Evolutionary conservation across 805 yeast genomes (phyloP).

Genomic region (Ogataea thermomethanolica): DNA sequence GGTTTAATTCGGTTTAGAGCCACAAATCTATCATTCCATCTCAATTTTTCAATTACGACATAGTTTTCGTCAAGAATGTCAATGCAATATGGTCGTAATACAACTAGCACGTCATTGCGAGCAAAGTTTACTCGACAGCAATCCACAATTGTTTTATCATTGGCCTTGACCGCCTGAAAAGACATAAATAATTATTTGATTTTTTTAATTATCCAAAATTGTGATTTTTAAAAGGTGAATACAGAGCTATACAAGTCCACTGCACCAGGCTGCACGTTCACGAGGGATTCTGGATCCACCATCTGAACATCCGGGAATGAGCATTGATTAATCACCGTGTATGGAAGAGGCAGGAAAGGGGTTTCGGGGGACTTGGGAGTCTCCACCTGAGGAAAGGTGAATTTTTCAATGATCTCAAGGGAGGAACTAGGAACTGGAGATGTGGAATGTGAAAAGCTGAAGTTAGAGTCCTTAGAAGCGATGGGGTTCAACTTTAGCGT

Average conservation of each 20-base stretch:
- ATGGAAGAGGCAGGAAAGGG: slow-evolving; percentile 1
- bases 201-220: slow-evolving; percentile 4
- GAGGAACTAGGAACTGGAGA: neutral
- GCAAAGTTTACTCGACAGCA: slow-evolving; percentile 5
- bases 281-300: slow-evolving; percentile 10
- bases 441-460: neutral
- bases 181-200: slow-evolving; percentile 3
- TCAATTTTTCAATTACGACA: neutral
- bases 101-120: slow-evolving; percentile 4
- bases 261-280: slow-evolving; percentile 12
- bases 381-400: slow-evolving; percentile 18
- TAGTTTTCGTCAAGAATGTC: slow-evolving; percentile 4
- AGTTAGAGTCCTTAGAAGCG: neutral
- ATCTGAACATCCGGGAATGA: slow-evolving; percentile 22
- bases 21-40: slow-evolving; percentile 15
- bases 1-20: slow-evolving; percentile 21
- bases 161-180: neutral
- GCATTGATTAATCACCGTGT: slow-evolving; percentile 19
- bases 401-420: slow-evolving; percentile 16
- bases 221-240: slow-evolving; percentile 13
- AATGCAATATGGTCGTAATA: slow-evolving; percentile 5
- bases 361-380: slow-evolving; percentile 6
- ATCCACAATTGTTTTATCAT: slow-evolving; percentile 7
- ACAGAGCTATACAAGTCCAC: slow-evolving; percentile 16
- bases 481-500: neutral